A percentile compares a stretch with the other conserved stretches of the same genome.
These are phyloP conservation scores for Leptosphaerulina australis DNA, from an alignment of 2,329 filamentous ascomycete species.

Conservation along the genomic window DNA sequence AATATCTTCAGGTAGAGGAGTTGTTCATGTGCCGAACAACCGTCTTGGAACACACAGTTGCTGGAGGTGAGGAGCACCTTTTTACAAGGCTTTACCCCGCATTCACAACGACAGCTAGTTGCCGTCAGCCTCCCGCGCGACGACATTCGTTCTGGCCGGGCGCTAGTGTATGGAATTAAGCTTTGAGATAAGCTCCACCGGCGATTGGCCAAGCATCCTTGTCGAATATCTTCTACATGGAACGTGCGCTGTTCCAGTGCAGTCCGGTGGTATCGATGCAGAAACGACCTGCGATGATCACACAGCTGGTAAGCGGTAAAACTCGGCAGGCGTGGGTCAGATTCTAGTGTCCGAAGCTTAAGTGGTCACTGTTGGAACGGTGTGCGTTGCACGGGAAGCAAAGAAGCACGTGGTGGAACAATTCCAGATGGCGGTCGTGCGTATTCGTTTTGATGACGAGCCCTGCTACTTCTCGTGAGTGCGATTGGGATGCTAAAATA, in stretches of 20 bases:
- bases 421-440: neutral
- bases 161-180: constrained; percentile 31
- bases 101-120: constrained; percentile 27
- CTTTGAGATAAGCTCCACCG: constrained; percentile 33
- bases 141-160: constrained; percentile 14
- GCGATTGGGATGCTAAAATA: neutral
- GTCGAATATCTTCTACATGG: constrained; percentile 27
- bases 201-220: constrained; percentile 36
- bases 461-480: neutral
- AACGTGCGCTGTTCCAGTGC: constrained; percentile 17
- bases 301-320: constrained; percentile 1
- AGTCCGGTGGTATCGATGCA: constrained; percentile 11
- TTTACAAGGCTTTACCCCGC: constrained; percentile 29
- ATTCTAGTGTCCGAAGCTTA: neutral
- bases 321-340: constrained; percentile 8
- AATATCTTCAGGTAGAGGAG: neutral
- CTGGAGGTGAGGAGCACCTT: neutral
- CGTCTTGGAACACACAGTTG: neutral
- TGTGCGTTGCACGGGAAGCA: neutral
- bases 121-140: constrained; percentile 32
- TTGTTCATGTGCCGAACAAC: neutral
- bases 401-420: neutral
- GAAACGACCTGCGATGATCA: constrained; percentile 18
- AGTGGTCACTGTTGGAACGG: neutral
- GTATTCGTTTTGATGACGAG: neutral